Conservation (phyloP, 78 protist genomes). For the Creolimax fragrantissima region DNA sequence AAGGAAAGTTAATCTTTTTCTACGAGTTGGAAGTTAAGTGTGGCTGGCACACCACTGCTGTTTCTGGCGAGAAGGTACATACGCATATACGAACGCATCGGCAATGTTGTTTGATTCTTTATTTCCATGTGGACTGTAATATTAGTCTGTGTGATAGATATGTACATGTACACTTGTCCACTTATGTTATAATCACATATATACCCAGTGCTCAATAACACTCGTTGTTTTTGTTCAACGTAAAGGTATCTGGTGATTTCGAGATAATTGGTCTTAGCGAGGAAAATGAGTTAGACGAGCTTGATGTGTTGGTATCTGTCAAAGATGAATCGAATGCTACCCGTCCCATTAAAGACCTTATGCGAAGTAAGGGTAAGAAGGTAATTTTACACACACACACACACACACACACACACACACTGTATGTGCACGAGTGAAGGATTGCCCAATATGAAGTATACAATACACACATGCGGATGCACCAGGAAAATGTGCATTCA, state of each 20-base stretch:
- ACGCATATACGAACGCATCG: background rate
- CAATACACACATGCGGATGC: too few relatives aligned
- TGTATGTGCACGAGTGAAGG: too few relatives aligned
- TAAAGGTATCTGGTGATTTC: background rate
- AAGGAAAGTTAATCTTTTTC: conserved; percentile 27
- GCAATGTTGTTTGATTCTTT: background rate
- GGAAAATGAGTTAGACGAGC: conserved; percentile 11
- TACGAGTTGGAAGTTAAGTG: conserved; percentile 13
- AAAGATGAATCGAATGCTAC: background rate
- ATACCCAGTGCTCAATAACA: too few relatives aligned
- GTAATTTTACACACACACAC: background rate
- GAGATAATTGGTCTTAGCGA: conserved; percentile 20
- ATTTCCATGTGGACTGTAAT: too few relatives aligned
- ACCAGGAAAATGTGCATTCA: too few relatives aligned
- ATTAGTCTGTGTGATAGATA: too few relatives aligned
- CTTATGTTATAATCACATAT: too few relatives aligned
- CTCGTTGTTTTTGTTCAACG: too few relatives aligned
- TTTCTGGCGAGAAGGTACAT: background rate
- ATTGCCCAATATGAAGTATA: too few relatives aligned
- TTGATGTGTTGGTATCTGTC: background rate
- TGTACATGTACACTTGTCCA: too few relatives aligned
- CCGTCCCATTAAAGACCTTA: background rate
- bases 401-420: background rate
- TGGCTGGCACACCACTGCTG: background rate
- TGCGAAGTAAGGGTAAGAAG: background rate